Evolutionary conservation across 108 stramenopile species (phyloP), one percentile per base, ranked within the genome.

Genomic region (Cyclotella kingstonii): DNA sequence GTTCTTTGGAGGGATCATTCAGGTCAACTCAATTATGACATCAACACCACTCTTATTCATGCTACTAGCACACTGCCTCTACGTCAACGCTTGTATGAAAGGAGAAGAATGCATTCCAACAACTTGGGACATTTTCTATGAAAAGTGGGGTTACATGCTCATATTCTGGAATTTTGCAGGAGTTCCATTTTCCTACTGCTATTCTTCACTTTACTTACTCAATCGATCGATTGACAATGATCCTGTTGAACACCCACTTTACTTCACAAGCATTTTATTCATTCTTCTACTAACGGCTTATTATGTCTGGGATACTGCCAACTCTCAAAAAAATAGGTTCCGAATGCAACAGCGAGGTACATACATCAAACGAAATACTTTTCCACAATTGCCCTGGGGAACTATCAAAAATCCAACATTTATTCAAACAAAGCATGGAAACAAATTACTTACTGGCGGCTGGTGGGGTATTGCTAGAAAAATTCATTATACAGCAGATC

Each of bases 81-180:
- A 84, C 40, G 72, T 69, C 14, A 84, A 84, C 42, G 83, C 83
- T 25, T 81, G 80, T 23, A 78, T 73, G 68, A 84, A 84, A 74
- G 83, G 83, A 45, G 83, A 84, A 33, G 79, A 84, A 41, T 81
- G 77, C 34, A 80, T 84, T 45, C 83, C 83, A 15, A 74, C 67
- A 26, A 84, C 83, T 21, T 84, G 83, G 83, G 83, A 84, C 36
- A 84, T 84, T 9, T 84, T 84, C 35, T 80, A 84, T 48, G 83
- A 80, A 43, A 75, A 80, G 17, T 84, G 73, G 76, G 83, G 83
- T 2, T 84, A 56, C 64, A 84, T 84, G 83, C 60, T 84, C 10
- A 84, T 81, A 44, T 84, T 76, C 49, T 84, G 83, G 83, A 84
- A 84, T 44, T 53, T 84, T 36, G 71, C 77, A n/a, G 83, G 83